A percentile compares a stretch with the other conserved stretches of the same genome.
Evolutionary conservation across 257 asterid genomes (phyloP).

Genomic region (Penstemon davidsonii): DNA sequence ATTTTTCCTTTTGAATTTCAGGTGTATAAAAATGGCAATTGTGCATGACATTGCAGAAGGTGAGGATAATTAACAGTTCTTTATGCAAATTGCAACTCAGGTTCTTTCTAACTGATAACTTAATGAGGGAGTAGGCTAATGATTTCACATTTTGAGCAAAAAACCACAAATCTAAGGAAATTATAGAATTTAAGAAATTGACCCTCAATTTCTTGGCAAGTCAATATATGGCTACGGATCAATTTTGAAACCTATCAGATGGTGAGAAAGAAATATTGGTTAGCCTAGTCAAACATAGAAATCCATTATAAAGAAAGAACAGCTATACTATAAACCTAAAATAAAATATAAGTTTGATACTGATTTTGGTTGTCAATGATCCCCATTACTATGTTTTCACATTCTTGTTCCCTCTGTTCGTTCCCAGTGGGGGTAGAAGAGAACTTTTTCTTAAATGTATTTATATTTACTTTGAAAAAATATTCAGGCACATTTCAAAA

Average conservation of each 20-base stretch:
- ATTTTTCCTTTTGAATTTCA: conserved; percentile 34
- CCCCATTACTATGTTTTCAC: background rate
- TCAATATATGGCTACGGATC: no score
- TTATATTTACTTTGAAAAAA: background rate
- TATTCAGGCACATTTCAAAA: background rate
- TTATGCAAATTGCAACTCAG: background rate
- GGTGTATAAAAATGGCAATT: conserved; percentile 96
- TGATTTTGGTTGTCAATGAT: background rate
- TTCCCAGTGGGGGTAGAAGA: background rate
- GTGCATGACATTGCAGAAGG: conserved; percentile 99
- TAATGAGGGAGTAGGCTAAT: conserved; percentile 1
- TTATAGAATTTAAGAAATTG: no score
- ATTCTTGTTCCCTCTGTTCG: background rate
- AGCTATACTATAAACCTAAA: background rate
- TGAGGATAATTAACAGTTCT: conserved; percentile 30
- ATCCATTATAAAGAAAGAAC: background rate
- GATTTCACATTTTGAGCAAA: no score
- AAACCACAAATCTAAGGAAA: no score
- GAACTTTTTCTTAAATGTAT: background rate
- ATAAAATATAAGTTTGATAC: background rate
- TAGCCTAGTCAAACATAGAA: background rate
- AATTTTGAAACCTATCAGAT: background rate
- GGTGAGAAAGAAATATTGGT: background rate
- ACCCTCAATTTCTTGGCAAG: no score
- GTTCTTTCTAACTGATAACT: background rate